Conservation (phyloP, 1,284 basidiomycete genomes). For the Ustilago bromivora region DNA sequence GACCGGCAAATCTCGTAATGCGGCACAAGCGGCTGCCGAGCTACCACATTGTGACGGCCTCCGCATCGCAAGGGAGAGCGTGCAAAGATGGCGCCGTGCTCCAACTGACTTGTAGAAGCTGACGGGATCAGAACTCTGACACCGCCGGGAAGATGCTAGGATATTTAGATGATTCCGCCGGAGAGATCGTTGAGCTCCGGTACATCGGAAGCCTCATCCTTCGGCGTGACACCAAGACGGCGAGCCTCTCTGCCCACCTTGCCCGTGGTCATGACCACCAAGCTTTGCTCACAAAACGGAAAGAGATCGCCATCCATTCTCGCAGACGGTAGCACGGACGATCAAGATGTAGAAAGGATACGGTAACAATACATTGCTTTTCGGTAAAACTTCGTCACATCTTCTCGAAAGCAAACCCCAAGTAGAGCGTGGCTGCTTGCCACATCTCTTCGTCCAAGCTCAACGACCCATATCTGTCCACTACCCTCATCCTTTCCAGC, state of each 20-base stretch:
- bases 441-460: slow-evolving; percentile 62
- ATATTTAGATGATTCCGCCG: too few relatives aligned
- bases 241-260: too few relatives aligned
- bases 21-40: neutral
- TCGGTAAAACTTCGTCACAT: slow-evolving; percentile 7
- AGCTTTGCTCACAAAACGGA: neutral
- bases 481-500: slow-evolving; percentile 55
- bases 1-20: neutral
- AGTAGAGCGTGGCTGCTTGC: slow-evolving; percentile 63
- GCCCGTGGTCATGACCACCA: too few relatives aligned
- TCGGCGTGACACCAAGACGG: too few relatives aligned
- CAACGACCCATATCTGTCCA: slow-evolving; percentile 44
- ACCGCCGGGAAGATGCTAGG: too few relatives aligned
- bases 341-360: slow-evolving; percentile 4
- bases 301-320: neutral
- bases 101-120: too few relatives aligned
- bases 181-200: too few relatives aligned
- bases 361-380: slow-evolving; percentile 14
- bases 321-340: neutral
- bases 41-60: neutral
- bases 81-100: too few relatives aligned
- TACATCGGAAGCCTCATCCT: too few relatives aligned
- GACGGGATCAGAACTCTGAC: too few relatives aligned
- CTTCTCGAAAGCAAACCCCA: slow-evolving; percentile 67
- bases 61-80: neutral